Evolutionary conservation across 2,329 filamentous ascomycete species (phyloP), one percentile per base, ranked within the genome.

Genomic region (Alternaria rosae): DNA sequence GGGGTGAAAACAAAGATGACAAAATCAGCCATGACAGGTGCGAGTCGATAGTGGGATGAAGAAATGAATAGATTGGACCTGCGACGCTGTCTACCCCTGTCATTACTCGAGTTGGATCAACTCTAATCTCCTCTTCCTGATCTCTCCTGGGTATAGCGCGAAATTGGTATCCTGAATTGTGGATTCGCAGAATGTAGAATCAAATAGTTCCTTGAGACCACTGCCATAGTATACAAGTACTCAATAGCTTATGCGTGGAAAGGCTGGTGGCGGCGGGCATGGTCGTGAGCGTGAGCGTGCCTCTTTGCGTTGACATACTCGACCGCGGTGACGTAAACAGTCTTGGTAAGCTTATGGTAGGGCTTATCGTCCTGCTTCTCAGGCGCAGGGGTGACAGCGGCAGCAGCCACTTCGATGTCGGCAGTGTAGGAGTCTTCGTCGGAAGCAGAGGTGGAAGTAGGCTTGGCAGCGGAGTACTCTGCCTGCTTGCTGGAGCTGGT

Each of bases 1-100:
- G 61, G 35, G 54, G 25, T 26, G 23, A 21, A 51, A 59, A 35
- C 21, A 69, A 52, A 54, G 48, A 73, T 64, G 51, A 57, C 4
- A 28, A 11, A 56, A 26, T 66, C 66, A 73, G 69, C 62, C 67
- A 70, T 68, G 61, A 67, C 67, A 57, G 71, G 67, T 68, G 70
- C 68, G 71, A 68, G 62, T 71, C 70, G 71, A 68, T 65, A 64
- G 65, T 58, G 45, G 54, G 62, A 65, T 65, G 65, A 71, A 69
- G 61, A 68, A 76, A 72, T 69, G 66, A 74, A 76, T 77, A 68
- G 63, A 73, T 67, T 75, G 70, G 26, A 70, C 72, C 72, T 76
- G 75, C 75, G 75, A 78, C 75, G 73, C 75, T 74, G 71, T 72
- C 74, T 78, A 76, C 73, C 69, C 68, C 69, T 51, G 68, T 67